These are phyloP conservation scores for Mycena leptocephala DNA, from an alignment of 768 basidiomycete genomes.

Conservation along the genomic window DNA sequence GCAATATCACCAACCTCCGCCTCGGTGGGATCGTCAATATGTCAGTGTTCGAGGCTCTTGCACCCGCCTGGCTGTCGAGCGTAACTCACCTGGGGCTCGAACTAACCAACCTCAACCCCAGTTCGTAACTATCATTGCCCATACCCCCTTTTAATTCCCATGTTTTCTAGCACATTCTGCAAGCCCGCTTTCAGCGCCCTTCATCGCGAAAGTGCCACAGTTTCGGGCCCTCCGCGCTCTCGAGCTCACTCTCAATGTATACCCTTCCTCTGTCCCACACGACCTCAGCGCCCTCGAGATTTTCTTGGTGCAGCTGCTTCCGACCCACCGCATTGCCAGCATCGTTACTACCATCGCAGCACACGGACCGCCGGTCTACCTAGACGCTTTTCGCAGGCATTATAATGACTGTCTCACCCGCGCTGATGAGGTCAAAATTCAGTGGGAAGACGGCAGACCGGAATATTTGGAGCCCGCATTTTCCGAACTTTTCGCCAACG, in stretches of 20 bases:
- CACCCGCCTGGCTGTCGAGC: background rate
- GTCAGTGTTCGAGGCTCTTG: conserved; percentile 1
- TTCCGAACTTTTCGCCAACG: conserved; percentile 7
- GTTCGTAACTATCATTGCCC: background rate
- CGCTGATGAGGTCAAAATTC: conserved; percentile 8
- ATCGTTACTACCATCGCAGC: conserved; percentile 15
- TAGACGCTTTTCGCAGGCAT: background rate
- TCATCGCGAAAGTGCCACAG: background rate
- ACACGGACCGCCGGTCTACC: background rate
- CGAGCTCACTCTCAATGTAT: conserved; percentile 9
- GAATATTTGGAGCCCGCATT: background rate
- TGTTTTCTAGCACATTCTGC: background rate
- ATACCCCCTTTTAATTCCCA: background rate
- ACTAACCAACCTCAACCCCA: conserved; percentile 19
- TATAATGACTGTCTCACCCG: conserved; percentile 10
- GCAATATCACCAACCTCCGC: conserved; percentile 16
- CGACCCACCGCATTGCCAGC: background rate
- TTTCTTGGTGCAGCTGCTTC: conserved; percentile 1
- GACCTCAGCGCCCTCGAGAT: conserved; percentile 14
- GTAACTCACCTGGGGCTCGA: conserved; percentile 17
- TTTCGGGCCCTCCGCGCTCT: conserved; percentile 9
- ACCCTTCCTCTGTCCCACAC: conserved; percentile 9
- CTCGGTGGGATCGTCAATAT: conserved; percentile 14
- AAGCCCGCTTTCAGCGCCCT: conserved; percentile 1
- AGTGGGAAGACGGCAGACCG: conserved; percentile 14